Percentiles rank a stretch among this genome's conserved stretches.
Conservation (phyloP, 139 green algal genomes). For the Astrephomene gubernaculifera region DNA sequence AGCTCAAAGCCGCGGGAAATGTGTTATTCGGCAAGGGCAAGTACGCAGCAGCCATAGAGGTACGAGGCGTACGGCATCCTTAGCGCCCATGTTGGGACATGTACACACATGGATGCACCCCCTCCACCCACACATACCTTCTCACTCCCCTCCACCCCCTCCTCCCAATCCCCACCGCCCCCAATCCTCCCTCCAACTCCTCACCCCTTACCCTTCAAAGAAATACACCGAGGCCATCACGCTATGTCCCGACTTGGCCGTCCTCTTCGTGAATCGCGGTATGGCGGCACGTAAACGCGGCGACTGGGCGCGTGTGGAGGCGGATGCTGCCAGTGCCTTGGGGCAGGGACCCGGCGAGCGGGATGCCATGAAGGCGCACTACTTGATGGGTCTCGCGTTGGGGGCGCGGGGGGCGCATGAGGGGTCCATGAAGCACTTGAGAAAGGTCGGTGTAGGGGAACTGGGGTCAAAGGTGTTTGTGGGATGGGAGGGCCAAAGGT, state of each 20-base stretch:
- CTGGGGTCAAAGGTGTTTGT: not conserved
- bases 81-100: too few relatives aligned
- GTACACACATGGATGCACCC: too few relatives aligned
- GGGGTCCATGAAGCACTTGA: constrained; percentile 50
- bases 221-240: constrained; percentile 66
- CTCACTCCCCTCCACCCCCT: not conserved
- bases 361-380: constrained; percentile 62
- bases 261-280: constrained; percentile 66
- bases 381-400: constrained; percentile 63
- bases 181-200: not conserved
- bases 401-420: constrained; percentile 25
- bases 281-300: constrained; percentile 57
- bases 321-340: constrained; percentile 56
- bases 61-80: not conserved
- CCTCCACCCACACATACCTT: not conserved
- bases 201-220: not conserved
- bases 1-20: constrained; percentile 60
- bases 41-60: constrained; percentile 59
- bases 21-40: constrained; percentile 61
- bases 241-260: constrained; percentile 36
- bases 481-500: not conserved
- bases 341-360: constrained; percentile 19
- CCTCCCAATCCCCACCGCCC: not conserved
- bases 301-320: constrained; percentile 46
- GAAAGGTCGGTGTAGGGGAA: constrained; percentile 50